Evolutionary conservation across 1,284 basidiomycete species (phyloP), one percentile per base, ranked within the genome.

Genomic region (Cryptococcus neoformans): DNA sequence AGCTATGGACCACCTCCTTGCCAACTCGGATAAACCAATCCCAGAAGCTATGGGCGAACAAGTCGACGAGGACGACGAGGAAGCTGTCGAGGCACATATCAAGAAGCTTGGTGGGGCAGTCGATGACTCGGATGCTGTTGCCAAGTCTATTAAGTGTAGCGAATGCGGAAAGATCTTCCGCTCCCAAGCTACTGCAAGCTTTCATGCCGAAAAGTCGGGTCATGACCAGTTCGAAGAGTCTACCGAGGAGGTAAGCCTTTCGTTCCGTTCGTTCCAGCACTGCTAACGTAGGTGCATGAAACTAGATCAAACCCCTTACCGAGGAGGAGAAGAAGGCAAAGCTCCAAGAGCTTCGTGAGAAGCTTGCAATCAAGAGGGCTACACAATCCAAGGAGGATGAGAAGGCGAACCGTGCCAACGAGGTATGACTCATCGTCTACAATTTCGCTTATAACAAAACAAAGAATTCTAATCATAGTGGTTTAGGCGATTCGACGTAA

Each of bases 201-300:
- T 87, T 78, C 94, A 98, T 70, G 94, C 94, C 2, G 92, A 96
- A 76, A 94, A 93, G 80, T 90, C 87, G 62, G 94, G 94, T 0
- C 94, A 98, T 72, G 87, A 91, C 72, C 85, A 92, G 63, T 97
- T 97, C 65, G 92, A 95, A 72, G 94, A 99, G 75, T 93, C 90
- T 4, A 90, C 87, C 0, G 93, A 98, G 72, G 94, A 96, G 83
- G 91, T 90, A 37, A 58, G 77, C 65, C 36, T 28, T 28, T 4
- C 4, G 28, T 14, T 2, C 9, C 55, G 0, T 34, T 40, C 11
- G 36, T 28, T 28, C 36, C 47, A 21, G 39, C 34, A 6, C 14
- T 51, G 38, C 49, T 45, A 39, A 40, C 41, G 16, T 53, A 16
- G 44, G 9, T 21, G 41, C 55, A 58, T 46, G 54, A 38, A 12